Base-by-base conservation (phyloP, 1,284 basidiomycete species). In the Retiboletus flavoniger region DNA sequence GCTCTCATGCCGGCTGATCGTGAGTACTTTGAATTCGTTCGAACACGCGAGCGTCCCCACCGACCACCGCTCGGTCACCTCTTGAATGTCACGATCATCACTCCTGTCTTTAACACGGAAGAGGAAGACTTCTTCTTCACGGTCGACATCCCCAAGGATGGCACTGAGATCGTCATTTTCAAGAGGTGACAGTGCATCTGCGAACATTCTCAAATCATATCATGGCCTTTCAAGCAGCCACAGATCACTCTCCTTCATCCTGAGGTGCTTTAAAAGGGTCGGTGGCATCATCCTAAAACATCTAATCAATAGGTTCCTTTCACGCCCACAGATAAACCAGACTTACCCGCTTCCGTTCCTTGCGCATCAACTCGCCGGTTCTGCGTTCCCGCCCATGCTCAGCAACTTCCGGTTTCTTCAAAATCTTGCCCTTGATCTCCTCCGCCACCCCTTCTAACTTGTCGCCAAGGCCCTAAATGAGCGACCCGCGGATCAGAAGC, bases 101-200 rank as follows among this genome's bases (percentile, higher is more conserved):
- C 90, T 0, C 94, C 93, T n/a, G 93, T 95, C 29, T 95, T 95
- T 72, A 83, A 80, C 70, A 67, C 75, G 36, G 70, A 72, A 51
- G 71, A 77, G 17, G 78, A 78, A 60, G 79, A 92, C 63, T 93
- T 95, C 66, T 95, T 95, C 76, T 95, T 94, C 68, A 93, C 91
- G 24, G 91, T 90, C 54, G 92, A 81, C 55, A 86, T 98, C 46
- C 94, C 89, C 60, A 91, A 99, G 68, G 96, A 99, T 73, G 95
- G 95, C 13, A 95, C 95, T 0, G 83, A 94, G 67, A 93, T 98
- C 55, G 82, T 86, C 58, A 91, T 89, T 64, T 94, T 99, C 82
- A 98, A 97, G 74, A 24, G 4, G 21, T 24, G 21, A 24, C 21
- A 19, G 6, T 10, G 8, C n/a, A 19, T 26, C 17, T 43, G 6